These are phyloP conservation scores for Loxodes magnus DNA, from an alignment of 73 alveolate genomes.

Conservation along the genomic window DNA sequence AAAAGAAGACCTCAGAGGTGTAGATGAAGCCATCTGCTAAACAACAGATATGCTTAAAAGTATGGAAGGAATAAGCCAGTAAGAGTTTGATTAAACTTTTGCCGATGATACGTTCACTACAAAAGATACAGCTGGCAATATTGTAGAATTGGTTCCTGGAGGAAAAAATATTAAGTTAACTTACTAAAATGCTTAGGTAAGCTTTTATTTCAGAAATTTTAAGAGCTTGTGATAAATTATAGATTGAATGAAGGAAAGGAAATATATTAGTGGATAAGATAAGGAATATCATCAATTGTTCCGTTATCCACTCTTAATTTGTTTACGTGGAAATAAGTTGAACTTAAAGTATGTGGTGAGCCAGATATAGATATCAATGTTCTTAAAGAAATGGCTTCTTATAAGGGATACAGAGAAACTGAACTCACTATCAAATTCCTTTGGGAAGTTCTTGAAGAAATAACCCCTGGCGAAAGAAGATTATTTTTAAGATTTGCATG, in stretches of 20 bases:
- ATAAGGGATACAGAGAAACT: conserved; percentile 47
- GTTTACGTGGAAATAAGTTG: conserved; percentile 58
- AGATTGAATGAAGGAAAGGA: conserved; percentile 69
- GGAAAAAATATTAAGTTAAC: conserved; percentile 48
- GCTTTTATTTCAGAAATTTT: conserved; percentile 61
- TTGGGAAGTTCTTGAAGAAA: conserved; percentile 81
- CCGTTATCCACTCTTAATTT: conserved; percentile 56
- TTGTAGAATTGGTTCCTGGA: conserved; percentile 64
- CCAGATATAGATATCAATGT: conserved; percentile 56
- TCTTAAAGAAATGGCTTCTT: conserved; percentile 42
- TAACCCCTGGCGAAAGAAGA: conserved; percentile 63
- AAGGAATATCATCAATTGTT: conserved; percentile 68
- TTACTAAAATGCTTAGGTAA: conserved; percentile 29
- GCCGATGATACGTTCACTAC: conserved; percentile 48
- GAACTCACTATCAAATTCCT: conserved; percentile 55
- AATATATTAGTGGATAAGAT: conserved; percentile 67
- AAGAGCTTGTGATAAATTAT: conserved; percentile 42
- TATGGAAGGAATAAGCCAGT: conserved; percentile 17
- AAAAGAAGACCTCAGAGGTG: conserved; percentile 59
- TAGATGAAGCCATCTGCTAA: conserved; percentile 65
- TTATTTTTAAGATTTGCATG: conserved; percentile 76
- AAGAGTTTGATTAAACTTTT: conserved; percentile 50
- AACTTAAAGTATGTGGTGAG: conserved; percentile 67
- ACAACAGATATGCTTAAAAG: conserved; percentile 53
- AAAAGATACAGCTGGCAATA: conserved; percentile 62